Evolutionary conservation across 2,329 filamentous ascomycete species (phyloP).

Genomic region (Emydomyces testavorans): DNA sequence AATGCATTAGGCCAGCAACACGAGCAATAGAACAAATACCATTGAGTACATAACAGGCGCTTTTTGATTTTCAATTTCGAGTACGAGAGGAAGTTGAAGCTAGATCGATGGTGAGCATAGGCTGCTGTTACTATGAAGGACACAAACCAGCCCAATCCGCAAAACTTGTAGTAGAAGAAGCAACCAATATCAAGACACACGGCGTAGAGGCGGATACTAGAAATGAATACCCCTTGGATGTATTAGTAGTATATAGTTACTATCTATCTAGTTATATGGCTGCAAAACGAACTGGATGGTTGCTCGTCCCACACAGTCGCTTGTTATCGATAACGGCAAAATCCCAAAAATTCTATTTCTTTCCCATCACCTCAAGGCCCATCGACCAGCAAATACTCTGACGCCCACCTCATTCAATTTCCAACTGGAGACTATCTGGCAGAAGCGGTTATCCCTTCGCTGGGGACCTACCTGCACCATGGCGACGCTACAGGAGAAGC

Average conservation of each 20-base stretch:
- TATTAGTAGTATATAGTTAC: too few relatives aligned
- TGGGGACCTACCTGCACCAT: constrained; percentile 31
- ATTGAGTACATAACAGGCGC: too few relatives aligned
- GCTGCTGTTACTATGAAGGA: too few relatives aligned
- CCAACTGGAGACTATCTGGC: constrained; percentile 3
- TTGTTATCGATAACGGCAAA: constrained; percentile 12
- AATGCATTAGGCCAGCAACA: not conserved
- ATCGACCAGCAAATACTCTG: not conserved
- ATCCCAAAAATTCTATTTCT: constrained; percentile 9
- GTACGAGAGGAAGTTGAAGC: too few relatives aligned
- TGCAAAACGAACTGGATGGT: too few relatives aligned
- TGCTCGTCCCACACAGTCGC: constrained; percentile 6
- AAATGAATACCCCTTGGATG: too few relatives aligned
- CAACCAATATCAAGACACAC: too few relatives aligned
- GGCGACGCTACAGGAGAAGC: constrained; percentile 69
- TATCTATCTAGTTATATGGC: not conserved
- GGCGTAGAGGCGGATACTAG: too few relatives aligned
- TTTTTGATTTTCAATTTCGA: too few relatives aligned
- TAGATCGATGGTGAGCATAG: too few relatives aligned
- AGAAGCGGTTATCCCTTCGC: constrained; percentile 20
- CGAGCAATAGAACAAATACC: not conserved
- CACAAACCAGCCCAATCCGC: too few relatives aligned
- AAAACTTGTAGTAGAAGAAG: too few relatives aligned
- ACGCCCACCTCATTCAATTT: not conserved
- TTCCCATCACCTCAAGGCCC: not conserved